Evolutionary conservation across 768 basidiomycete species (phyloP), one percentile per base, ranked within the genome.

Genomic region (Podaxis sp.): DNA sequence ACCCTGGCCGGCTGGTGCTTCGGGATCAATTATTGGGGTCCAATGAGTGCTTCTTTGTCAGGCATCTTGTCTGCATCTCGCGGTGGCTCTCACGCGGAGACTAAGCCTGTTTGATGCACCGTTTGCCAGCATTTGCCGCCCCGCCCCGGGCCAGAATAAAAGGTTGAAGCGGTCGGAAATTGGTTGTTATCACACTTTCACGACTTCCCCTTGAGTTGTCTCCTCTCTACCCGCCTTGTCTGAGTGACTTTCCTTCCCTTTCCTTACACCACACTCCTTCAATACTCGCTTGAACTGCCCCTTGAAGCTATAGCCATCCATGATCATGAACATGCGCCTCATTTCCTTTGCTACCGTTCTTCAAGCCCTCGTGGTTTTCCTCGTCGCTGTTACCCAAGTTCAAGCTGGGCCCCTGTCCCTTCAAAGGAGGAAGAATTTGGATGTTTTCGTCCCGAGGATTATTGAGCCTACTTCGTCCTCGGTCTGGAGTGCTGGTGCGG

Each of bases 361-460:
- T 61, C 46, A 69, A 65, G 66, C 68, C 58, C 64, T 76, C 64
- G 67, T 66, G 46, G 54, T 71, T 28, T 60, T 75, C 59, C 54
- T 68, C 48, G 61, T 73, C 48, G 62, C 69, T 20, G 69, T 68
- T 20, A 55, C 53, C 4, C 61, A 56, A 56, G 61, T 62, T 36
- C 65, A 69, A 38, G 72, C 73, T 22, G 65, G 68, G 15, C 71
- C 71, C 4, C 56, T 69, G n/a, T 58, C 48, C 7, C 48, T 73
- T 38, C 58, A 67, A 28, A 67, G 68, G 15, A 72, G 72, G 52
- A 57, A 69, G 12, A 58, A 66, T 10, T 57, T 67, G 22, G 75
- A 77, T 64, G 74, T 78, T 46, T 78, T 63, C 30, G 69, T 67
- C 28, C 76, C 77, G 3, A 46, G 12, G 3, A 75, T 78, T 30